A percentile compares a stretch with the other conserved stretches of the same genome.
phyloP scores from a whole-genome alignment of 805 yeast genomes.

The Pichia heedii region DNA sequence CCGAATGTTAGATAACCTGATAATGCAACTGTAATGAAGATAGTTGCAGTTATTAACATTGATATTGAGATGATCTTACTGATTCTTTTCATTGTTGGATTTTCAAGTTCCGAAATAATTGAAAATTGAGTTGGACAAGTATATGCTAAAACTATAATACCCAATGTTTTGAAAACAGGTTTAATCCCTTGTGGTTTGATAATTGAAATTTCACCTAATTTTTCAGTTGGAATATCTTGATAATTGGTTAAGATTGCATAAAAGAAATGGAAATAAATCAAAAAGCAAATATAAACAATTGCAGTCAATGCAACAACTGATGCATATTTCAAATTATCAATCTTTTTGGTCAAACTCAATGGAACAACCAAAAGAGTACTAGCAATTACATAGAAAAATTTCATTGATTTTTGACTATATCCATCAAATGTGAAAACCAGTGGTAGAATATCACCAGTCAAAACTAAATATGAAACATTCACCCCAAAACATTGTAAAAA shows the following conservation, averaged over 20 bases:
- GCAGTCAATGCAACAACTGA: slow-evolving; percentile 62
- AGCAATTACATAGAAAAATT: slow-evolving; percentile 47
- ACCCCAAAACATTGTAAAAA: slow-evolving; percentile 76
- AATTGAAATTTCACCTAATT: slow-evolving; percentile 36
- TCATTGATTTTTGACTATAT: slow-evolving; percentile 20
- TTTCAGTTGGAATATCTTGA: slow-evolving; percentile 34
- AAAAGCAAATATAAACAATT: slow-evolving; percentile 49
- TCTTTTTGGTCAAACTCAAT: slow-evolving; percentile 46
- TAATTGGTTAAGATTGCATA: slow-evolving; percentile 18
- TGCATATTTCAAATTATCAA: slow-evolving; percentile 64
- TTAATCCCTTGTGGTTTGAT: slow-evolving; percentile 33
- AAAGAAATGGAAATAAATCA: slow-evolving; percentile 44
- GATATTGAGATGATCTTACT: slow-evolving; percentile 37
- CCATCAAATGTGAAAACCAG: slow-evolving; percentile 34
- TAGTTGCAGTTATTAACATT: slow-evolving; percentile 41
- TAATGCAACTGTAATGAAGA: slow-evolving; percentile 59
- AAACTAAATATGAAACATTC: slow-evolving; percentile 58
- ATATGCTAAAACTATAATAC: slow-evolving; percentile 69
- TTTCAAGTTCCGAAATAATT: slow-evolving; percentile 59
- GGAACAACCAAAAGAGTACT: slow-evolving; percentile 53
- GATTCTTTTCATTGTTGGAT: slow-evolving; percentile 42
- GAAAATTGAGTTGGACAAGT: slow-evolving; percentile 79
- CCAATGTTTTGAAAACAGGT: slow-evolving; percentile 52
- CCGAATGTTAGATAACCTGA: slow-evolving; percentile 72
- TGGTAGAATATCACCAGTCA: slow-evolving; percentile 73